Percentiles rank a stretch among this genome's conserved stretches.
Evolutionary conservation across 1,139 yeast genomes (phyloP).

Genomic region (Hansenula anomala): DNA sequence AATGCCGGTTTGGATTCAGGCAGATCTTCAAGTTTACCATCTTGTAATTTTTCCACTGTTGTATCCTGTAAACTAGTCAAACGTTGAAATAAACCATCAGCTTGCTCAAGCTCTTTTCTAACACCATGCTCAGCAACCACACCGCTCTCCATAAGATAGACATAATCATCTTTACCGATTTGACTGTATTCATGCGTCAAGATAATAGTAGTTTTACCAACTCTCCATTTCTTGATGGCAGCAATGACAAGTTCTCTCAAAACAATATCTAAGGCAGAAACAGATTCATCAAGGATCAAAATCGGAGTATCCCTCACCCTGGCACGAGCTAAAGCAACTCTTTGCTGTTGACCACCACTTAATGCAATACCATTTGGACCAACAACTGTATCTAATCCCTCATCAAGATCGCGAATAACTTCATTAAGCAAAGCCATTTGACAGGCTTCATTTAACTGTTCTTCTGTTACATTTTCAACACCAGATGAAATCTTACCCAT

Average conservation of each 20-base stretch:
- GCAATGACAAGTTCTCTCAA: conserved; percentile 42
- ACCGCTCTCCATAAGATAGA: conserved; percentile 59
- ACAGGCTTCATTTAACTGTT: conserved; percentile 40
- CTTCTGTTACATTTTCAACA: conserved; percentile 19
- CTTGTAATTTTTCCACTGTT: conserved; percentile 2
- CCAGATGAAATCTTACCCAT: conserved; percentile 34
- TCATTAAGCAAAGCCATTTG: conserved; percentile 46
- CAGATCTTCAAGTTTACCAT: neutral
- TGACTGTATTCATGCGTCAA: conserved; percentile 73
- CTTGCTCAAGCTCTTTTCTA: conserved; percentile 27
- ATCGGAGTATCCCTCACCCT: conserved; percentile 65
- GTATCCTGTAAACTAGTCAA: conserved; percentile 15
- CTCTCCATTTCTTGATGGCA: conserved; percentile 56
- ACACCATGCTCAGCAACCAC: conserved; percentile 39
- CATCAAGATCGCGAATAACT: conserved; percentile 40
- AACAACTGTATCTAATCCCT: conserved; percentile 51
- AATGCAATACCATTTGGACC: conserved; percentile 43
- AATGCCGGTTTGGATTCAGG: neutral
- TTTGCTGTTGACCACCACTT: conserved; percentile 93
- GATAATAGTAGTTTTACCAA: conserved; percentile 67
- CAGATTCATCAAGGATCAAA: conserved; percentile 77
- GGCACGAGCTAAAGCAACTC: conserved; percentile 82
- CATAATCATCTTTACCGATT: conserved; percentile 48
- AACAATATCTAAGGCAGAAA: conserved; percentile 68
- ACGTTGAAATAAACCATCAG: conserved; percentile 12